A percentile compares a stretch with the other conserved stretches of the same genome.
phyloP scores from a whole-genome alignment of 805 yeast species.

The Tetrapisispora fleetii region DNA sequence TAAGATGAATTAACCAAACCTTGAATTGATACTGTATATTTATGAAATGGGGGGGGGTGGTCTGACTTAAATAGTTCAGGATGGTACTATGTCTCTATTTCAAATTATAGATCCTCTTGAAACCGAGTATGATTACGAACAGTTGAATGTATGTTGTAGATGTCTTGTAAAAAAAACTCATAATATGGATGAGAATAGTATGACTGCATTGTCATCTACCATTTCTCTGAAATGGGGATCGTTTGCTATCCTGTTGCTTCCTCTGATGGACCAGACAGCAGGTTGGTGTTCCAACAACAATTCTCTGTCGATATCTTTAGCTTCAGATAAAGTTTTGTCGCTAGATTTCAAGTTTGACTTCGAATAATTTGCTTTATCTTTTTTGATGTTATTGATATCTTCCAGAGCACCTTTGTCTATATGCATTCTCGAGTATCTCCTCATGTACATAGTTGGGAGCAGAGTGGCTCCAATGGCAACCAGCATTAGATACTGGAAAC shows the following conservation, averaged over 20 bases:
- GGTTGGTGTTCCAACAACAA: background rate
- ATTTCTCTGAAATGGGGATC: background rate
- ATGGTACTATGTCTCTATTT: too few relatives aligned
- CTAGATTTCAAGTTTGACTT: background rate
- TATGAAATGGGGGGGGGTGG: too few relatives aligned
- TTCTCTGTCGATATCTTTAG: background rate
- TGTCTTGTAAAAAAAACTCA: conserved; percentile 1
- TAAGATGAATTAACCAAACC: too few relatives aligned
- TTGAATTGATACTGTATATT: too few relatives aligned
- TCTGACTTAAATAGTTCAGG: too few relatives aligned
- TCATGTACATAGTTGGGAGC: conserved; percentile 20
- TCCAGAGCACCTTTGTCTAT: background rate
- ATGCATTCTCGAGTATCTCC: background rate
- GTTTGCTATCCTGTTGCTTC: background rate
- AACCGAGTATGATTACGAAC: too few relatives aligned
- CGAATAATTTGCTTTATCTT: background rate
- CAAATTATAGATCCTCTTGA: too few relatives aligned
- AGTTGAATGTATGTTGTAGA: too few relatives aligned
- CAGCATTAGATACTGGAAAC: conserved; percentile 17
- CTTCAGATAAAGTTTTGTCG: background rate
- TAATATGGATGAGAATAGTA: conserved; percentile 16
- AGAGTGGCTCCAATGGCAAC: conserved; percentile 23
- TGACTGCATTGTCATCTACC: conserved; percentile 1
- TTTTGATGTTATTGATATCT: background rate
- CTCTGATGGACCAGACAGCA: background rate